Base-by-base conservation (phyloP, 805 yeast species). In the Cyberlindnera euphorbiiphila region DNA sequence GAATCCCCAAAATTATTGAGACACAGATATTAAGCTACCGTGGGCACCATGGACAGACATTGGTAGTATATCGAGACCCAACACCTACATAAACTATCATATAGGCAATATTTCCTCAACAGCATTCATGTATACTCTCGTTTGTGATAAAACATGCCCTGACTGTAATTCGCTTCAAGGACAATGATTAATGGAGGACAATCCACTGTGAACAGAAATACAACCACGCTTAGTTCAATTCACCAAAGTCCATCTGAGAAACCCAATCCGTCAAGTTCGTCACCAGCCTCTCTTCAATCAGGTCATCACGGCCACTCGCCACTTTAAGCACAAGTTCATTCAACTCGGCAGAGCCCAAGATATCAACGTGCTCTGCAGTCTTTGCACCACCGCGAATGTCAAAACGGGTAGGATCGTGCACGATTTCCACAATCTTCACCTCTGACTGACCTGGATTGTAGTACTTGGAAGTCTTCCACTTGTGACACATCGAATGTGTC, bases 351-450 rank as follows among this genome's bases (percentile, higher is more conserved):
- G 95, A 79, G 2, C 98, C 98, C 32, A 93, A 68, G 32, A 93
- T 89, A 57, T 93, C 98, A 20, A 93, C 98, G 60, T 93, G 98
- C 53, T 93, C 98, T 1, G 98, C 97, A 1, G 97, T 91, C 57
- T 84, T 85, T 9, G 96, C 94, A 11, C 98, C 98, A 18, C 98
- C 98, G 47, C 98, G 74, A 23, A 93, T 85, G 64, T 93, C 98
- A 53, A 85, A 88, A 48, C 85, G 66, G 54, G 86, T 95, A 0
- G 98, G 98, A 56, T 89, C 94, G 54, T 93, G 96, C 52, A 76
- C 74, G 66, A 93, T 82, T 62, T 93, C 98, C 11, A 91, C 96
- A 33, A 88, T 71, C 16, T 76, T 89, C 15, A 91, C 94, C 14
- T 68, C 53, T 2, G 76, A 62, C 8, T 72, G 70, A 1, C 85